Evolutionary conservation across 1,284 basidiomycete genomes (phyloP).

Genomic region (Rhodotorula sp.): DNA sequence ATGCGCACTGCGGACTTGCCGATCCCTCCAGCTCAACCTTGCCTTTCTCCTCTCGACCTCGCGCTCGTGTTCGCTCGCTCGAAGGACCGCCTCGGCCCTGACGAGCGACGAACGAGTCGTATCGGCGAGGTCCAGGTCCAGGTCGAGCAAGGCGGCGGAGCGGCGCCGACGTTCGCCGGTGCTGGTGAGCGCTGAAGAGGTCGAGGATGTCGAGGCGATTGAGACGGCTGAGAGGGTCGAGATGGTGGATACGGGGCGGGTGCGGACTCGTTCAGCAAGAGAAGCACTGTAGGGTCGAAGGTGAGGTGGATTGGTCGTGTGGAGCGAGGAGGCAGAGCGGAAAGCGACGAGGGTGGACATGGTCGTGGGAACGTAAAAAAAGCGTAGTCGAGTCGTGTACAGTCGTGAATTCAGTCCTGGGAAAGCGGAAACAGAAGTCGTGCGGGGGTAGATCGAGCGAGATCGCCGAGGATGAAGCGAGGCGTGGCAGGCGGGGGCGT

Average conservation of each 20-base stretch:
- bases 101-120: slow-evolving; percentile 15
- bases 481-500: too few relatives aligned
- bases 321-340: too few relatives aligned
- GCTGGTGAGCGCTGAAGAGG: not conserved
- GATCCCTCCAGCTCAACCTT: slow-evolving; percentile 2
- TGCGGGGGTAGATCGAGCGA: too few relatives aligned
- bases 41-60: slow-evolving; percentile 12
- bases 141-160: slow-evolving; percentile 17
- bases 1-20: not conserved
- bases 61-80: slow-evolving; percentile 18
- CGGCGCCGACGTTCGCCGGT: slow-evolving; percentile 7
- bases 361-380: too few relatives aligned
- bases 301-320: too few relatives aligned
- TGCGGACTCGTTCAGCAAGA: too few relatives aligned
- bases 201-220: not conserved
- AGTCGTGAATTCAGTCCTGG: too few relatives aligned
- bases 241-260: slow-evolving; percentile 6
- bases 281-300: too few relatives aligned
- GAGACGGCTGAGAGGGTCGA: slow-evolving; percentile 21
- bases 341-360: too few relatives aligned
- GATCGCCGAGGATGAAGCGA: too few relatives aligned
- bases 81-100: slow-evolving; percentile 18
- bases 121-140: not conserved
- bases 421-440: too few relatives aligned
- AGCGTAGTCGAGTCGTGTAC: too few relatives aligned